Conservation (phyloP, 2,329 filamentous ascomycete species). For the Diaporthe ilicicola region DNA sequence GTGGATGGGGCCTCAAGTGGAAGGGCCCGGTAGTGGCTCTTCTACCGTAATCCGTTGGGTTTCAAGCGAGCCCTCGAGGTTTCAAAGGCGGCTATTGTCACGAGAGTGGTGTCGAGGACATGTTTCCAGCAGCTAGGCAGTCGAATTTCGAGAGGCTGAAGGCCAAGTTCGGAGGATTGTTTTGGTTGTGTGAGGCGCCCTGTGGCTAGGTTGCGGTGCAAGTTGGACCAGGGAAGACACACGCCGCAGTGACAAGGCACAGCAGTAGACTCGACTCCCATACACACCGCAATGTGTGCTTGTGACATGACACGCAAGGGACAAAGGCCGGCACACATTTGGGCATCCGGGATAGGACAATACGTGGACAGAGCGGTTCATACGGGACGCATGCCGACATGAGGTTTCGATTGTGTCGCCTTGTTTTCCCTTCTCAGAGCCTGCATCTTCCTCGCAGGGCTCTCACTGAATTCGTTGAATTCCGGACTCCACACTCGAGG, state of each 20-base stretch:
- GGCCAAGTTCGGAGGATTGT: slow-evolving; percentile 20
- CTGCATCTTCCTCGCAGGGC: background rate
- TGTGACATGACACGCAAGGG: slow-evolving; percentile 6
- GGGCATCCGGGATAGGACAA: slow-evolving; percentile 22
- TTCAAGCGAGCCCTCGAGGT: slow-evolving; percentile 28
- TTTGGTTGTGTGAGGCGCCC: slow-evolving; percentile 22
- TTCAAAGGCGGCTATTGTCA: slow-evolving; percentile 30
- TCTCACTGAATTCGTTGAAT: background rate
- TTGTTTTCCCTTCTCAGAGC: background rate
- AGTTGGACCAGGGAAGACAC: slow-evolving; percentile 23
- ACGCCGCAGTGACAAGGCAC: slow-evolving; percentile 25
- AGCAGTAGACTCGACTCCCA: slow-evolving; percentile 5
- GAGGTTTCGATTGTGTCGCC: slow-evolving; percentile 5
- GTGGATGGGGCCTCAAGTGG: slow-evolving; percentile 22
- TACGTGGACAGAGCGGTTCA: slow-evolving; percentile 20
- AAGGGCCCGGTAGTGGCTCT: slow-evolving; percentile 24
- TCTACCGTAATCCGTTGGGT: slow-evolving; percentile 20
- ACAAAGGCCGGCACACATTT: slow-evolving; percentile 19
- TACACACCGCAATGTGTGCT: slow-evolving; percentile 15
- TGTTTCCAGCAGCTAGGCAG: slow-evolving; percentile 26
- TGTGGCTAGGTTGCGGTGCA: slow-evolving; percentile 23
- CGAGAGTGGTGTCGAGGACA: slow-evolving; percentile 21
- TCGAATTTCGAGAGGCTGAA: slow-evolving; percentile 27
- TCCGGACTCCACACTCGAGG: background rate
- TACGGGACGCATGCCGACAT: slow-evolving; percentile 21